Base-by-base conservation (phyloP, 1,284 basidiomycete genomes). In the Bjerkandera adusta region DNA sequence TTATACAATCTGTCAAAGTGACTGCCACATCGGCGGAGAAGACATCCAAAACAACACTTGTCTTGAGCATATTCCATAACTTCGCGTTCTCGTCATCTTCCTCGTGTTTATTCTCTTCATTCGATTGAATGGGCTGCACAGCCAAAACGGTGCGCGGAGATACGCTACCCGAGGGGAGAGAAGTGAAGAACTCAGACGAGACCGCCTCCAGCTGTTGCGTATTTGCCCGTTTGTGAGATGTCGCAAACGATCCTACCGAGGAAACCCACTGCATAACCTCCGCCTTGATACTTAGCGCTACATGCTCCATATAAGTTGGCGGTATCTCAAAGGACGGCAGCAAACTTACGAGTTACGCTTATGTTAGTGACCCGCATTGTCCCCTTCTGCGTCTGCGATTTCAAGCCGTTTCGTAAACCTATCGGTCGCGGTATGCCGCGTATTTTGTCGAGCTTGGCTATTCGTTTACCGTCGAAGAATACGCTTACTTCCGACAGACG, bases 11-110 rank as follows among this genome's bases (percentile, higher is more conserved):
- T 50, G 87, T 82, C 3, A 95, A 69, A 15, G 73, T 76, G 18
- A 97, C 89, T 48, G 78, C 76, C 32, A 96, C 77, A 37, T 90
- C 82, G 0, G 90, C 93, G 20, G 89, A 83, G 58, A 90, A 95
- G 26, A 96, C 83, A 1, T 89, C 83, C 29, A 98, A 71, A n/a
- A 83, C 77, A 18, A 97, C 85, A 44, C 74, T 81, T 1, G 85
- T 81, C 26, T 78, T 72, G 26, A 79, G 73, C 22, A 83, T 57
- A 13, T 45, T 24, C 8, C 45, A 26, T 2, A 56, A 43, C 35
- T 49, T 53, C 41, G 38, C 44, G 29, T 51, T 43, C 24, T 53
- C 54, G n/a, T 46, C 48, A n/a, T n/a, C n/a, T n/a, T n/a, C n/a
- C n/a, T n/a, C n/a, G n/a, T n/a, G n/a, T n/a, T n/a, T n/a, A n/a